Evolutionary conservation across 305 asterid species (phyloP), one percentile per base, ranked within the genome.

Genomic region (Withania somnifera): DNA sequence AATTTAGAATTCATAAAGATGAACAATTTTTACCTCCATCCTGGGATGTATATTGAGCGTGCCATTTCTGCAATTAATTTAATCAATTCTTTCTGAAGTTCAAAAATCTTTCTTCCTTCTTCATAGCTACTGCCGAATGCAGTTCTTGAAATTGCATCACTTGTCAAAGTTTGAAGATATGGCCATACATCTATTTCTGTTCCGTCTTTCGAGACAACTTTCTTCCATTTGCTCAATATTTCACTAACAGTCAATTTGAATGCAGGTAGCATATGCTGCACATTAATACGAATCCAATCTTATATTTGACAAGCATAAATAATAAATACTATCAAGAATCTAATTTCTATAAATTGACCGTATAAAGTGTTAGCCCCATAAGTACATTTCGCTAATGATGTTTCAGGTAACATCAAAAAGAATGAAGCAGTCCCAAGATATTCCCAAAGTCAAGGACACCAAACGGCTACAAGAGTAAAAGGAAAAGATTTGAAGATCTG

Each of bases 91-190:
- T 19, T 67, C 38, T 45, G 77, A 13, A 85, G 78, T 58, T 85
- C 81, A 58, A 86, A 86, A 67, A 84, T 82, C 63, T 8, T 86
- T 53, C 42, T 30, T 8, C 87, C 89, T 76, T 86, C 80, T 63
- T 86, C 89, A 78, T 60, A 88, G 58, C 34, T 84, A 81, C 86
- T 83, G 1, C 88, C 88, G 56, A 88, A 86, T 2, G 86, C 88
- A 34, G 91, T 81, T 81, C 87, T 76, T 34, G 89, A 68, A 81
- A 88, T 86, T 22, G 84, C 87, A 19, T 86, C 89, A 6, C 89
- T 79, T 1, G 89, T 78, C 22, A 86, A 63, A 6, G 47, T 36
- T 61, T 79, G 81, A 47, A 86, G 71, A 56, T 84, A 40, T 34
- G 86, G 89, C 87, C 81, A 86, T 0, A 86, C 87, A 75, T 86